Evolutionary conservation across 2,329 filamentous ascomycete genomes (phyloP), one percentile per base, ranked within the genome.

Genomic region (Cytospora paraplurivora): DNA sequence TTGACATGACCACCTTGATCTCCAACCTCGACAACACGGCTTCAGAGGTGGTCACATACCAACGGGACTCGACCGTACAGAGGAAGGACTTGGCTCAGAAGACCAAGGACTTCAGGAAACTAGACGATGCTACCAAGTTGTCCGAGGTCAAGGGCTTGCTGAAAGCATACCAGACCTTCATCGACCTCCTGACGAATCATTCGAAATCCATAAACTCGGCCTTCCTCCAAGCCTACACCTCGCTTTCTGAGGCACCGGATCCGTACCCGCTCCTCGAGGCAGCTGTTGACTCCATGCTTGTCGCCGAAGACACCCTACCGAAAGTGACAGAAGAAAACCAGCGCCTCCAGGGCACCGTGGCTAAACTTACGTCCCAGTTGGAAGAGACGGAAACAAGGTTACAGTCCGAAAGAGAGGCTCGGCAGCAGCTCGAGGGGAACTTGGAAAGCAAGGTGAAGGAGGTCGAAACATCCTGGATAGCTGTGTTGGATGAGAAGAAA

Each of bases 11-110:
- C 55, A 87, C 85, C 32, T 86, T 98, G 68, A 87, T 97, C 66
- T 89, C 92, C 37, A 91, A 85, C 68, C 88, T 99, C 67, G 95
- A 99, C 77, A 90, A 89, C 65, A 94, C 93, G 4, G 95, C 95
- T n/a, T 94, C 93, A 12, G 95, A 98, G 71, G 92, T 99, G 67
- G 92, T 98, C 59, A 82, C 90, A 55, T 93, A 96, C 74, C 96
- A 99, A 74, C 87, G 93, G 71, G 95, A 98, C 76, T 92, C 94
- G n/a, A 90, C 97, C 5, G 89, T 97, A 0, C 94, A 99, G 75
- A 86, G 95, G 59, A 99, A 99, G 74, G 96, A 99, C 66, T 82
- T 99, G 21, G 95, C 96, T n/a, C 93, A 97, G 74, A 98, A 97
- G 82, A 99, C 95, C 0, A 99, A 99, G 73, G 94, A 98, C 71